Evolutionary conservation across 345 rosid species (phyloP), one percentile per base, ranked within the genome.

Genomic region (Geranium brycei): DNA sequence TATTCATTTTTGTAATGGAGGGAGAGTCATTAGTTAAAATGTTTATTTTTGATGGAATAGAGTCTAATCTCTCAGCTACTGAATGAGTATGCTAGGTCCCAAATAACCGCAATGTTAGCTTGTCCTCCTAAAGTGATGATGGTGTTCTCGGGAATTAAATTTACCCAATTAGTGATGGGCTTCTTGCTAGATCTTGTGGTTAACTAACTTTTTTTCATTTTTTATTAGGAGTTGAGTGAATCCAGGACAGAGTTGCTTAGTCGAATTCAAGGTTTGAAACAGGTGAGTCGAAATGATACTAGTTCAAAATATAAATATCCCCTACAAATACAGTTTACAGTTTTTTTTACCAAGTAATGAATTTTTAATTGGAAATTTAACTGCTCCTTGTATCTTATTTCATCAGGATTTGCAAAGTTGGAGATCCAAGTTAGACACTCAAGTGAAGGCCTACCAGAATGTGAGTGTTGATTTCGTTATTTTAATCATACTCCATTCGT

Each of bases 391-490:
- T 57, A 57, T 5, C 11, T 40, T 13, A 12, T 11, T 35, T 16
- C 1, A 38, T 51, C 68, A 93, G 99, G 99, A 93, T 79, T 78
- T 93, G 81, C 91, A 93, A 74, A 76, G 78, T 70, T 93, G 99
- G 99, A 88, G 99, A 65, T 86, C 91, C 19, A 93, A 86, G 75
- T 66, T 93, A 13, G 96, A 93, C 63, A 86, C 95, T 51, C 97
- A 93, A 80, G 97, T 90, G 57, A 88, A 79, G 78, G 77, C 86
- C 67, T 86, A 90, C 72, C 88, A 86, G 0, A 87, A 88, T 77
- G 99, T 90, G 55, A 81, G 83, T 72, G 10, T 60, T 28, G 8
- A 15, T 4, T 57, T 47, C 3, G 14, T 47, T 6, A 8, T 47
- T 47, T 10, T 1, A 5, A 38, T 38, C 8, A 38, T 38, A 38